Base-by-base conservation (phyloP, 495 filamentous ascomycete genomes). In the Lasiosphaeria ovina region DNA sequence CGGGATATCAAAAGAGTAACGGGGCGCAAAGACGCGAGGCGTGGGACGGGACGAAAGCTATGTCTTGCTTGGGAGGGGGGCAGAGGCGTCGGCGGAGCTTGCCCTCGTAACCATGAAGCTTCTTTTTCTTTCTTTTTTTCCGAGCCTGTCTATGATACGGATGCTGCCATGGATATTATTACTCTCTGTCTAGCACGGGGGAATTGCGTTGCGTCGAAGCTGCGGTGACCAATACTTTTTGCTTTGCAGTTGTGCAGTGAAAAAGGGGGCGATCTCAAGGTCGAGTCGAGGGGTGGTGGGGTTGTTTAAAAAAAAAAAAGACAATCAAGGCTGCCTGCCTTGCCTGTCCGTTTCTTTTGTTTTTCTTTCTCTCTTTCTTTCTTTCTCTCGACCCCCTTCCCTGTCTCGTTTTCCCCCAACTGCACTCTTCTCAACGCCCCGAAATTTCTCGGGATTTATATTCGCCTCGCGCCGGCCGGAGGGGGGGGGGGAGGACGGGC, bases 141-240 rank as follows among this genome's bases (percentile, higher is more conserved):
- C 33, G 48, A 59, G 57, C 59, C 51, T 11, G 9, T 24, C 24
- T 42, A 38, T 48, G 48, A 60, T 64, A 35, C 40, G 17, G 40
- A 48, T 42, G 52, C 53, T 60, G 62, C 62, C 62, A 64, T 64
- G 62, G 57, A 64, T 55, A 32, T 55, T 47, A 47, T 14, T 47
- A n/a, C 8, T 9, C 14, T 9, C 7, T 14, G 38, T 42, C 8
- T 8, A 42, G 38, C 8, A 42, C 38, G 38, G 14, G 38, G 38
- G 14, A 2, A 42, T 42, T 24, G 24, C 24, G 24, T 24, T 24
- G 24, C 24, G 24, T 24, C 24, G 24, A 24, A 24, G 24, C 24
- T 2, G 24, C 24, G 24, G 24, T 24, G 24, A 2, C 24, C 24
- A 24, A 24, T 24, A 24, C 24, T 24, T 24, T 24, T 24, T 24